Conservation (phyloP, 495 filamentous ascomycete species). For the Podospora didyma region DNA sequence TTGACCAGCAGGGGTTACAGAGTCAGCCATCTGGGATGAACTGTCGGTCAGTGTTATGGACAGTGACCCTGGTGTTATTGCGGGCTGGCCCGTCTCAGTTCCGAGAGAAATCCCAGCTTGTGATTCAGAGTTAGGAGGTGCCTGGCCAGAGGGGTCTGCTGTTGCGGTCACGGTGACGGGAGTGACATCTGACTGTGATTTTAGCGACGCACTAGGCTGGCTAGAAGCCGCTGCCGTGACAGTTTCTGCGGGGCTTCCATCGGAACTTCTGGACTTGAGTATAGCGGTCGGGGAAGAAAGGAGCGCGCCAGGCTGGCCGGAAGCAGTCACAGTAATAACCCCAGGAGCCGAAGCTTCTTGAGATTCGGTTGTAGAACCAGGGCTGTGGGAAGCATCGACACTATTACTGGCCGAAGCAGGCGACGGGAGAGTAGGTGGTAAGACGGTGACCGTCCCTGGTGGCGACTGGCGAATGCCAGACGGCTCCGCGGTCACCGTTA, state of each 20-base stretch:
- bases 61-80: not conserved
- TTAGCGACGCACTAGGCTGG: not conserved
- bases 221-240: not conserved
- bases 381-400: not conserved
- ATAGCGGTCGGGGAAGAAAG: not conserved
- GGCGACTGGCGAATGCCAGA: not conserved
- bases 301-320: not conserved
- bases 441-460: slow-evolving; percentile 8
- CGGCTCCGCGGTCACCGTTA: slow-evolving; percentile 8
- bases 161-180: not conserved
- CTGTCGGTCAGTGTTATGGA: not conserved
- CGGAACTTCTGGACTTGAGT: not conserved
- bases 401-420: slow-evolving; percentile 1
- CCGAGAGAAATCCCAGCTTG: not conserved
- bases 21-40: not conserved
- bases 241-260: not conserved
- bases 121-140: not conserved
- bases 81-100: not conserved
- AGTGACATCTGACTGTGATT: not conserved
- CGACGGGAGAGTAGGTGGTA: not conserved
- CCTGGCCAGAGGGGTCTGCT: not conserved
- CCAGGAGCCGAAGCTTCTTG: not conserved
- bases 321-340: slow-evolving; percentile 9
- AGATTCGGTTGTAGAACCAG: not conserved
- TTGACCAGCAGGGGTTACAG: not conserved